Base-by-base conservation (phyloP, 2,329 filamentous ascomycete species). In the Penicillium sp. region DNA sequence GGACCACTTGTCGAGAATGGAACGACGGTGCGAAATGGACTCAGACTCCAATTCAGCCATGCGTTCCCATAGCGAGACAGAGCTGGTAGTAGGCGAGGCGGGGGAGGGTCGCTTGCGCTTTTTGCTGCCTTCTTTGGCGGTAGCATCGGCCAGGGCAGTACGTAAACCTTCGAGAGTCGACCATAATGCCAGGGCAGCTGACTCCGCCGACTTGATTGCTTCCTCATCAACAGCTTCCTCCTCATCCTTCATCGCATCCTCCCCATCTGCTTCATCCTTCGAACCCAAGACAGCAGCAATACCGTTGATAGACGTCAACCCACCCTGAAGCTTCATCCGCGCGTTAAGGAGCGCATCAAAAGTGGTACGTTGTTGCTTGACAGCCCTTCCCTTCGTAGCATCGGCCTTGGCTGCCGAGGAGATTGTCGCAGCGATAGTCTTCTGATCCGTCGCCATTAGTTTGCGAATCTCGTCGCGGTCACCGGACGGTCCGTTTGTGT, bases 291-390 rank as follows among this genome's bases (percentile, higher is more conserved):
- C 63, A 1, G 78, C 69, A 16, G 81, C 73, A 39, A 95, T 79
- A 1, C 91, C 88, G 72, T 97, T 97, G 26, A 88, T 84, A 0
- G 89, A 87, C 16, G 94, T 83, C 14, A 99, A 77, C 2, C 90
- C 91, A 73, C 97, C 97, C 73, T 99, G 95, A 18, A 99, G 78
- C 58, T 93, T 89, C 69, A 99, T 97, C 20, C 94, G 87, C 14
- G 92, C 84, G 75, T 96, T 96, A 32, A 99, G 82, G 1, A 97
- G 83, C 0, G 89, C 85, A 65, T 97, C 93, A 68, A 96, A 99
- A 0, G 88, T 85, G 59, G 87, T 88, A 50, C 92, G 86, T 75
- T 99, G 94, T 55, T 86, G 81, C 66, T 92, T 93, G 37, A 99
- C 90, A 0, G 93, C 93, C 53, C 83, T 77, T 13, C 94, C 94